Percentiles rank a stretch among this genome's conserved stretches.
These are phyloP conservation scores for Fraxinus sp. DNA, from an alignment of 305 asterid genomes.

Conservation along the genomic window DNA sequence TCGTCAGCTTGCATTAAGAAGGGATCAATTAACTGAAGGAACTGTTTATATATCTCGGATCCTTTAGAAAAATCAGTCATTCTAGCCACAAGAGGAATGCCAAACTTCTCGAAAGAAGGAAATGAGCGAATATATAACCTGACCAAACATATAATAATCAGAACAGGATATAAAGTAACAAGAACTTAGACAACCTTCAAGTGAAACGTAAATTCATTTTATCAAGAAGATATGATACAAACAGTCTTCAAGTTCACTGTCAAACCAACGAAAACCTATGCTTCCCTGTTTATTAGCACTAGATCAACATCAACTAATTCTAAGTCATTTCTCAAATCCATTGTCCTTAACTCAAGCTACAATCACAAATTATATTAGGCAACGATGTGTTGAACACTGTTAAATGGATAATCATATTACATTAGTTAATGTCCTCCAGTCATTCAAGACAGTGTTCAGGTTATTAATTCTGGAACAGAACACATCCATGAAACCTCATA, in stretches of 20 bases:
- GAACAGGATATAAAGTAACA: constrained; percentile 4
- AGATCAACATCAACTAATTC: not conserved
- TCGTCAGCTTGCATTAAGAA: constrained; percentile 41
- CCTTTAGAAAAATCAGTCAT: constrained; percentile 54
- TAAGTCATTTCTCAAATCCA: not conserved
- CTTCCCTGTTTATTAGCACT: not conserved
- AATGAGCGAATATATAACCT: constrained; percentile 31
- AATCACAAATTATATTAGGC: not conserved
- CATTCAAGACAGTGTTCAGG: constrained; percentile 2
- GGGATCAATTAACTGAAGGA: constrained; percentile 53
- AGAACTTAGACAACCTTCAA: not conserved
- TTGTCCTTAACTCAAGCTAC: constrained; percentile 1
- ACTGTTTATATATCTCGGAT: constrained; percentile 49
- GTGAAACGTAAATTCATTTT: not conserved
- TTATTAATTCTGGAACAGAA: not conserved
- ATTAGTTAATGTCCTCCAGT: not conserved
- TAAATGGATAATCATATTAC: not conserved
- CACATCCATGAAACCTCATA: not conserved
- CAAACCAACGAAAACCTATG: not conserved
- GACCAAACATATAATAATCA: constrained; percentile 21
- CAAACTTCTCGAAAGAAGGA: constrained; percentile 40
- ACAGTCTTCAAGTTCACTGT: not conserved
- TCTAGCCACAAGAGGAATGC: constrained; percentile 63
- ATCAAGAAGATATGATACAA: not conserved
- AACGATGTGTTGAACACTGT: not conserved